Conservation (phyloP, 2,329 filamentous ascomycete species). For the Pseudofabraea citricarpa region DNA sequence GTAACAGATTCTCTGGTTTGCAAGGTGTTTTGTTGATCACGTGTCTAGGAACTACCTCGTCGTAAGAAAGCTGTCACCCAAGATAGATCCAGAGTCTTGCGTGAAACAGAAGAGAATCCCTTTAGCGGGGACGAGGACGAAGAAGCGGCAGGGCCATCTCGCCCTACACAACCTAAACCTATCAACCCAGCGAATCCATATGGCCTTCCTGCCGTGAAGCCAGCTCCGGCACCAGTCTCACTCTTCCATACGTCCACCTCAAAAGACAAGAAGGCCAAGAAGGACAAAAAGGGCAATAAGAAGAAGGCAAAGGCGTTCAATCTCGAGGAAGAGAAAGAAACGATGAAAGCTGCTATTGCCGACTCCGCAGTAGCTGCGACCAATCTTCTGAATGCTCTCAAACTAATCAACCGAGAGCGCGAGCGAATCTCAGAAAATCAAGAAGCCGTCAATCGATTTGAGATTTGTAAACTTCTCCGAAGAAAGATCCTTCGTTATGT, state of each 20-base stretch:
- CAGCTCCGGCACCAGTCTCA: slow-evolving; percentile 7
- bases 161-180: slow-evolving; percentile 3
- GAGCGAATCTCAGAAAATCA: slow-evolving; percentile 84
- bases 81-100: slow-evolving; percentile 76
- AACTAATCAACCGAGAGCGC: slow-evolving; percentile 83
- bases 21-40: no score
- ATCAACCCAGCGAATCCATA: slow-evolving; percentile 7
- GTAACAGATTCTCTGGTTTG: no score
- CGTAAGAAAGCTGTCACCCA: slow-evolving; percentile 70
- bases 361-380: slow-evolving; percentile 87
- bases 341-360: slow-evolving; percentile 84
- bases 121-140: slow-evolving; percentile 64
- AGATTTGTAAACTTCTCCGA: slow-evolving; percentile 79
- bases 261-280: slow-evolving; percentile 30
- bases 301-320: slow-evolving; percentile 62
- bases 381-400: slow-evolving; percentile 81
- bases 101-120: slow-evolving; percentile 70
- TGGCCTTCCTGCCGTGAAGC: background rate
- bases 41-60: slow-evolving; percentile 51
- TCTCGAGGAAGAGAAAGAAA: slow-evolving; percentile 79
- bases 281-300: slow-evolving; percentile 34
- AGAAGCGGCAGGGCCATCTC: slow-evolving; percentile 31
- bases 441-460: slow-evolving; percentile 71
- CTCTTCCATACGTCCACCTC: slow-evolving; percentile 5
- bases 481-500: slow-evolving; percentile 82